Evolutionary conservation across 2,329 filamentous ascomycete species (phyloP).

Genomic region (Colletotrichum gloeosporioides): DNA sequence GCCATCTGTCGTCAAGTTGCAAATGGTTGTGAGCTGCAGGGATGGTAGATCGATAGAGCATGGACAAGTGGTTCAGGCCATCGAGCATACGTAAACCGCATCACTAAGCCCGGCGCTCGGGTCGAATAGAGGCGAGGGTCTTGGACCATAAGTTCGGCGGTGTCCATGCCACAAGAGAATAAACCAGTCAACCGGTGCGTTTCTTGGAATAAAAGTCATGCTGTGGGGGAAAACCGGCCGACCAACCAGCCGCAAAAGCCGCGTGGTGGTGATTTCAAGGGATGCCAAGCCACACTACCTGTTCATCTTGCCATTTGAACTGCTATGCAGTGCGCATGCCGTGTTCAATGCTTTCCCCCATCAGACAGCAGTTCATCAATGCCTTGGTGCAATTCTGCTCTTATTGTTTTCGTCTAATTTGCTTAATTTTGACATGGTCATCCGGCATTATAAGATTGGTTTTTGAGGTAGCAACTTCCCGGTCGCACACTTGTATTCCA

Average conservation of each 20-base stretch:
- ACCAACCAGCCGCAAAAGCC: background rate
- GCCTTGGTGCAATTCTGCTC: background rate
- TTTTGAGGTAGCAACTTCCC: no score
- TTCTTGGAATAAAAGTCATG: background rate
- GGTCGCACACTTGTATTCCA: no score
- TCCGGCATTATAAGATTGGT: no score
- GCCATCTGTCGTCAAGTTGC: background rate
- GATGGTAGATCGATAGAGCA: background rate
- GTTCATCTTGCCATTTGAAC: background rate
- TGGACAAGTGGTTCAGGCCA: background rate
- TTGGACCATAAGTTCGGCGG: background rate
- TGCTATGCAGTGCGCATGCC: background rate
- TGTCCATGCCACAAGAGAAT: background rate
- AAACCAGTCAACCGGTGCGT: background rate
- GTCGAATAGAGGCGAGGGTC: background rate
- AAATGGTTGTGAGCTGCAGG: background rate
- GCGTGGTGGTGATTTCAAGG: background rate
- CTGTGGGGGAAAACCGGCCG: background rate
- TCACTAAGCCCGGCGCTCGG: background rate
- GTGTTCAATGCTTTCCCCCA: background rate
- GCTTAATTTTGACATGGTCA: no score
- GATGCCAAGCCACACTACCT: background rate
- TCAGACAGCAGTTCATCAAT: background rate
- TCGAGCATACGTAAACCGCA: background rate
- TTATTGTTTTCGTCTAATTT: background rate